Conservation (phyloP, 352 stramenopile genomes). For the Globisporangium orthogonon region DNA sequence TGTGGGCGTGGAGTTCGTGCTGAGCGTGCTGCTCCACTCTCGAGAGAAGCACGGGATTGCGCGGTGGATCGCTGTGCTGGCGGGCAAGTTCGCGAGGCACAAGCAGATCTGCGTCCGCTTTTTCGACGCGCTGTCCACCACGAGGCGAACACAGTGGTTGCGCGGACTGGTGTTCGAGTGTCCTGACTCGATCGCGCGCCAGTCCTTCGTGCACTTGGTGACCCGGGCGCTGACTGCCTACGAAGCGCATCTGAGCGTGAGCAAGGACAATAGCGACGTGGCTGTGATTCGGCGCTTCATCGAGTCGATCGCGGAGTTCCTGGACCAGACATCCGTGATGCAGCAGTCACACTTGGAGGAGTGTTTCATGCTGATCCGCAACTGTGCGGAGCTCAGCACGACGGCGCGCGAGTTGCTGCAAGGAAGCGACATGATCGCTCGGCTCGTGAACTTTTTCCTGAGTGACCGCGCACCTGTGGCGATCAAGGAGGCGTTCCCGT, state of each 20-base stretch:
- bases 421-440: constrained; percentile 64
- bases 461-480: constrained; percentile 49
- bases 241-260: constrained; percentile 36
- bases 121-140: constrained; percentile 48
- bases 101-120: constrained; percentile 68
- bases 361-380: constrained; percentile 80
- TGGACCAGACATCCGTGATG: constrained; percentile 69
- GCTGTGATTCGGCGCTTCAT: constrained; percentile 29
- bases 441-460: constrained; percentile 80
- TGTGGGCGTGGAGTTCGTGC: constrained; percentile 83
- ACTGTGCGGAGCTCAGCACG: constrained; percentile 58
- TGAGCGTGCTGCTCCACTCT: constrained; percentile 86
- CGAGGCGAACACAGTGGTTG: constrained; percentile 57
- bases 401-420: constrained; percentile 46
- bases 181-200: constrained; percentile 76
- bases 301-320: constrained; percentile 42
- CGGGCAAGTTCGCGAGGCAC: constrained; percentile 63
- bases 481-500: constrained; percentile 74
- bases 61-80: constrained; percentile 74
- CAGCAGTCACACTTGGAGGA: constrained; percentile 85
- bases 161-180: constrained; percentile 77
- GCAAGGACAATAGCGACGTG: constrained; percentile 11
- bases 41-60: constrained; percentile 84
- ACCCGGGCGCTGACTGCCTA: constrained; percentile 66
- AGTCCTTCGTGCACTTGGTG: constrained; percentile 83